phyloP scores from a whole-genome alignment of 2,329 filamentous ascomycete species.

The Hortaea sp. region DNA sequence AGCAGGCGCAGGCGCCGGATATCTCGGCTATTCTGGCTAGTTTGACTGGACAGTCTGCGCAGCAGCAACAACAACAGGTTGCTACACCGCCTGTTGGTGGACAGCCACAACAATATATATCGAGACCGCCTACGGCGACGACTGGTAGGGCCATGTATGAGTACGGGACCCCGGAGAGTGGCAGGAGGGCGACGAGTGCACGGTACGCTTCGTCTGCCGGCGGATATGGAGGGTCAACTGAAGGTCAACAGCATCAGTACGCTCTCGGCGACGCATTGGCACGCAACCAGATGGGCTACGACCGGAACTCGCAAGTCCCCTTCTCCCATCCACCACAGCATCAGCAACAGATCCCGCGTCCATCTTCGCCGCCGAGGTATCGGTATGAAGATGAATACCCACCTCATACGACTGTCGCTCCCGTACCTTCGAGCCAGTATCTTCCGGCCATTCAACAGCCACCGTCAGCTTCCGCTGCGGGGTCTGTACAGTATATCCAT shows the following conservation, averaged over 20 bases:
- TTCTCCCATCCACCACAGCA: constrained; percentile 4
- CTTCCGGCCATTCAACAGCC: too few relatives aligned
- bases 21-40: constrained; percentile 22
- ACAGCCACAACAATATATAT: too few relatives aligned
- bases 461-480: too few relatives aligned
- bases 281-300: constrained; percentile 10
- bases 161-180: too few relatives aligned
- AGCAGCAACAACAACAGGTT: constrained; percentile 1
- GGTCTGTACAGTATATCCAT: too few relatives aligned
- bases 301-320: constrained; percentile 12
- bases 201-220: too few relatives aligned
- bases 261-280: constrained; percentile 7
- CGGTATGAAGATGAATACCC: constrained; percentile 15
- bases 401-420: too few relatives aligned
- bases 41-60: constrained; percentile 7
- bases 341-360: not conserved
- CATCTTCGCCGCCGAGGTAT: constrained; percentile 13
- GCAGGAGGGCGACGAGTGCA: too few relatives aligned
- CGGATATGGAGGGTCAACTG: too few relatives aligned
- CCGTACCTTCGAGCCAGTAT: too few relatives aligned
- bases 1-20: constrained; percentile 9
- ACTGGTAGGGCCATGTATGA: too few relatives aligned
- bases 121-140: constrained; percentile 1
- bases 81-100: constrained; percentile 7
- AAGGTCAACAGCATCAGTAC: not conserved